A percentile compares a stretch with the other conserved stretches of the same genome.
phyloP scores from a whole-genome alignment of 371 early-diverging fungal species.

The Syncephalastrum monosporum region DNA sequence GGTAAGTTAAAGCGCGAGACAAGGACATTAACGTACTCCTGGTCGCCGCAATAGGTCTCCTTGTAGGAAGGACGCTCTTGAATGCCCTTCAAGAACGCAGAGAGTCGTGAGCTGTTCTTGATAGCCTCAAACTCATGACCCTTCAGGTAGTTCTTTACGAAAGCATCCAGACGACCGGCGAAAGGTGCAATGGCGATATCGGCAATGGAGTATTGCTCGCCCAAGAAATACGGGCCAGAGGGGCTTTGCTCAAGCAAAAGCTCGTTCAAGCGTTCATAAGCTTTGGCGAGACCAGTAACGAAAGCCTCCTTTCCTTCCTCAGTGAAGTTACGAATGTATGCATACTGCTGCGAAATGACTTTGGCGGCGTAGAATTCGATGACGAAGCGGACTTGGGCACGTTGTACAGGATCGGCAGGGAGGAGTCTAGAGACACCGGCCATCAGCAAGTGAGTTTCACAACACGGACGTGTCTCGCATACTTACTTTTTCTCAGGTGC shows the following conservation, averaged over 20 bases:
- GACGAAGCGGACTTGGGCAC: slow-evolving; percentile 51
- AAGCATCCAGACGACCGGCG: slow-evolving; percentile 26
- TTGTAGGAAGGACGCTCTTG: slow-evolving; percentile 21
- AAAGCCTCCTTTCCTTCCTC: slow-evolving; percentile 25
- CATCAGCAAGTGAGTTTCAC: not conserved
- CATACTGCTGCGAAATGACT: slow-evolving; percentile 29
- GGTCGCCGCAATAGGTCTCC: slow-evolving; percentile 28
- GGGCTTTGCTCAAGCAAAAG: slow-evolving; percentile 44
- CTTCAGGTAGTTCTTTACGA: slow-evolving; percentile 16
- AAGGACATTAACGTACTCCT: slow-evolving; percentile 16
- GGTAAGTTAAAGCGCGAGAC: not conserved
- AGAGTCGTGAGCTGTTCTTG: slow-evolving; percentile 25
- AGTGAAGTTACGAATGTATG: slow-evolving; percentile 17
- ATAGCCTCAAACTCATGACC: slow-evolving; percentile 18
- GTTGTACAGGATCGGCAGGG: slow-evolving; percentile 43
- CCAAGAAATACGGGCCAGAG: slow-evolving; percentile 64
- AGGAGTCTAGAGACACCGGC: slow-evolving; percentile 22
- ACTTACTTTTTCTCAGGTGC: slow-evolving; percentile 49
- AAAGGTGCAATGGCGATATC: slow-evolving; percentile 60
- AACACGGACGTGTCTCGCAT: not conserved
- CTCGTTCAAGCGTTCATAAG: slow-evolving; percentile 25
- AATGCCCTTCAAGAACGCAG: slow-evolving; percentile 33
- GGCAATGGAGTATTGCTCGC: slow-evolving; percentile 55
- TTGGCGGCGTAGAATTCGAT: slow-evolving; percentile 54
- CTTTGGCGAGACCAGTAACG: not conserved